Evolutionary conservation across 331 rosid species (phyloP), one percentile per base, ranked within the genome.

Genomic region (Stylosanthes scabra): DNA sequence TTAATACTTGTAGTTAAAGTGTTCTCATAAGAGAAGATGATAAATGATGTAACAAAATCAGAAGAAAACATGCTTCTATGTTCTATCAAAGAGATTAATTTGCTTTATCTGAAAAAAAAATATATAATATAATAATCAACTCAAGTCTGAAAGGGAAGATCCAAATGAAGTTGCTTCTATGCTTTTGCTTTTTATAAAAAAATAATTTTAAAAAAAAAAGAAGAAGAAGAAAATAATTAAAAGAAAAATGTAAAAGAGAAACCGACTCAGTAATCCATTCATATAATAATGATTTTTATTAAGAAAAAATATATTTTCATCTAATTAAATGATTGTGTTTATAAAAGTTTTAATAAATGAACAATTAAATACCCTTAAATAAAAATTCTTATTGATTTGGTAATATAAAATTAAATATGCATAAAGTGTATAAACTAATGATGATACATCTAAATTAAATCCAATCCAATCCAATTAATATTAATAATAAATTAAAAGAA

Each of bases 211-310:
- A 29, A 37, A 57, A 7, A 47, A 37, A 64, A 64, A 46, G 31
- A 34, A 34, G 39, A 34, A 34, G 39, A 34, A 37, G 8, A 5
- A 8, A 41, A 46, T 4, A 46, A 11, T 46, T 9, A 13, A 37
- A 37, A 2, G 20, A 8, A 62, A 62, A 8, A 61, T 2, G 13
- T 27, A 40, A 27, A 12, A 3, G 7, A 42, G 41, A 37, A 16
- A 71, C 78, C 69, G 74, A 71, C 78, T 64, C 25, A 20, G 7
- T 3, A 31, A 45, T 50, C 16, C 34, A 74, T 52, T 28, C 44
- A 50, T 59, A 58, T 13, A 12, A 56, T 11, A 55, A 34, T 34
- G 39, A 34, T 34, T 6, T 6, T 3, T 34, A 34, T 34, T 16
- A 27, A 56, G 37, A 29, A 12, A 1, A 27, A 44, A 3, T 34